Conservation (phyloP, 208 protist species). For the Trypanosoma boissoni region DNA sequence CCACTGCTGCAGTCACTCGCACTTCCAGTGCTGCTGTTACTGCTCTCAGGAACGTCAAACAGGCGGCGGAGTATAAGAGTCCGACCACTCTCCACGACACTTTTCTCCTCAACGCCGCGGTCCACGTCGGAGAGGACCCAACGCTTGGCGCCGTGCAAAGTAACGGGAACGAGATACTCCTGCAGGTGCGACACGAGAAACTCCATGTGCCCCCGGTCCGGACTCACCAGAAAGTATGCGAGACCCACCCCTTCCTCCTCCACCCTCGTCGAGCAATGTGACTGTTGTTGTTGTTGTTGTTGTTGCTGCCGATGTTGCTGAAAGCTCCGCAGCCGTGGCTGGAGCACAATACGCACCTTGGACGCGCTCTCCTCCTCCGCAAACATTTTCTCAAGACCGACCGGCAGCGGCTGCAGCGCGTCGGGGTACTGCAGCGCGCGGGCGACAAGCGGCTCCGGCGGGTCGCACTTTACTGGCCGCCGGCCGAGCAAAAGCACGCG, state of each 20-base stretch:
- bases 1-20: neutral
- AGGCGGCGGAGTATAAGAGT: conserved; percentile 18
- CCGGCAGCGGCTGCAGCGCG: conserved; percentile 43
- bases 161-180: conserved; percentile 65
- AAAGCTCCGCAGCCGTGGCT: conserved; percentile 68
- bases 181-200: conserved; percentile 46
- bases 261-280: neutral
- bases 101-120: conserved; percentile 39
- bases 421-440: conserved; percentile 32
- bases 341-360: conserved; percentile 75
- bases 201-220: conserved; percentile 68
- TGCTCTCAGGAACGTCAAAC: conserved; percentile 17
- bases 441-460: conserved; percentile 34
- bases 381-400: conserved; percentile 51
- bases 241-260: conserved; percentile 36
- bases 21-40: neutral
- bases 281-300: neutral
- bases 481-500: neutral
- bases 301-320: conserved; percentile 10
- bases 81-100: conserved; percentile 25
- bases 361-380: conserved; percentile 63
- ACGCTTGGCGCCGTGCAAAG: conserved; percentile 56
- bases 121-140: conserved; percentile 87
- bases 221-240: conserved; percentile 80
- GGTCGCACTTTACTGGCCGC: neutral